A percentile compares a stretch with the other conserved stretches of the same genome.
These are phyloP conservation scores for Neurospora tetrasperma DNA, from an alignment of 495 filamentous ascomycete genomes.

Conservation along the genomic window DNA sequence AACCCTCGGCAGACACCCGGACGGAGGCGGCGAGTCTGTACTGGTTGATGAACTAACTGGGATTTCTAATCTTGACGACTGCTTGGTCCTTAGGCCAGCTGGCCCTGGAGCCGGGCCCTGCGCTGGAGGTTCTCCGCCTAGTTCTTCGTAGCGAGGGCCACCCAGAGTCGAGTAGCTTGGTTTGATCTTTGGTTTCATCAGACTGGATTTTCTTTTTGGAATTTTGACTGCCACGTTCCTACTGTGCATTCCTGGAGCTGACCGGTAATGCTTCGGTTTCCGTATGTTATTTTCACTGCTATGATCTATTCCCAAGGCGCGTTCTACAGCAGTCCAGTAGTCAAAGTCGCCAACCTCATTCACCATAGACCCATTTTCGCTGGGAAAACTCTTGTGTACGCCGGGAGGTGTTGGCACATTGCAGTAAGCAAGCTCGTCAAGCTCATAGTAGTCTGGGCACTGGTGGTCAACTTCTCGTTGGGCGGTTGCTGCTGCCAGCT, in stretches of 20 bases:
- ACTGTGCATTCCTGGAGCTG: slow-evolving; percentile 16
- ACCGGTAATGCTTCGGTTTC: slow-evolving; percentile 13
- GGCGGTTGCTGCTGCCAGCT: slow-evolving; percentile 30
- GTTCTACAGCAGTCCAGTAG: neutral
- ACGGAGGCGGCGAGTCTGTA: neutral
- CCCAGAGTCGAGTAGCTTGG: neutral
- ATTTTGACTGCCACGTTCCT: slow-evolving; percentile 12
- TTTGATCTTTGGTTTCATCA: slow-evolving; percentile 6
- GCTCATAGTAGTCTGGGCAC: neutral
- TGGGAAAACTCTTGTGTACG: slow-evolving; percentile 9
- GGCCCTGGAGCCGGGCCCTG: slow-evolving; percentile 5
- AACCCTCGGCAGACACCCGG: slow-evolving; percentile 6
- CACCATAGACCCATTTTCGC: slow-evolving; percentile 8
- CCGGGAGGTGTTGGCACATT: slow-evolving; percentile 9
- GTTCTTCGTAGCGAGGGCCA: neutral
- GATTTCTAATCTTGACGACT: neutral
- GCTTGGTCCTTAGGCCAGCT: neutral
- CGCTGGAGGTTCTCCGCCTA: neutral
- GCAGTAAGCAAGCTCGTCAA: slow-evolving; percentile 5
- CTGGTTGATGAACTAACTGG: neutral
- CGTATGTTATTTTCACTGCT: neutral
- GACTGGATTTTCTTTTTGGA: slow-evolving; percentile 10
- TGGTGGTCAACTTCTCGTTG: slow-evolving; percentile 14
- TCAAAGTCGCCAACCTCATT: slow-evolving; percentile 4
- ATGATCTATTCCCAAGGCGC: neutral